Evolutionary conservation across 169 alveolate genomes (phyloP).

Genomic region (Eimeria acervulina): DNA sequence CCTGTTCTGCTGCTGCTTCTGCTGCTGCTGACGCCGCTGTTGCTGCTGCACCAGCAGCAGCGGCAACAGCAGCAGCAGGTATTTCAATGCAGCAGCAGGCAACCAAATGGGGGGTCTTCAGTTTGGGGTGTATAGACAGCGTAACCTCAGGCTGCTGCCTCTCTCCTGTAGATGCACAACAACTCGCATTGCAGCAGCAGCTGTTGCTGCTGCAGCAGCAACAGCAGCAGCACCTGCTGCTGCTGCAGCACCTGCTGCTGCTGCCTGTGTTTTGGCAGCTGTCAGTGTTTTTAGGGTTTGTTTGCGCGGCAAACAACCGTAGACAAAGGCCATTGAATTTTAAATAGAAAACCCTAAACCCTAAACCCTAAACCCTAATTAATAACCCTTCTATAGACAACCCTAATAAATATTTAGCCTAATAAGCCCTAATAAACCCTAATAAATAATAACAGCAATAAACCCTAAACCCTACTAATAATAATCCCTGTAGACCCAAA

Average conservation of each 20-base stretch:
- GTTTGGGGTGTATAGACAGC: no score
- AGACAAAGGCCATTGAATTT: not conserved
- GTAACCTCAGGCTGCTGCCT: no score
- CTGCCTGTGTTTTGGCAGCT: not conserved
- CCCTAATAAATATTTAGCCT: not conserved
- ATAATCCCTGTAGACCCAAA: not conserved
- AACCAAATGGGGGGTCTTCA: no score
- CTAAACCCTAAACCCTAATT: not conserved
- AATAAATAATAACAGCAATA: not conserved
- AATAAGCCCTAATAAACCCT: not conserved
- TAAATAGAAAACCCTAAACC: not conserved
- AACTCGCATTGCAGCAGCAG: not conserved
- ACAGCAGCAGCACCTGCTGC: constrained; percentile 43
- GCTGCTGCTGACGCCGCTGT: not conserved
- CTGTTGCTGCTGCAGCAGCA: constrained; percentile 55
- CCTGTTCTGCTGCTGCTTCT: not conserved
- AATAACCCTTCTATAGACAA: not conserved
- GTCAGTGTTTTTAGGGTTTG: not conserved
- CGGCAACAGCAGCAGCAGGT: no score
- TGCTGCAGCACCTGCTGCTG: not conserved
- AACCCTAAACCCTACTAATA: not conserved
- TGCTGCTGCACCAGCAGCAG: constrained; percentile 56
- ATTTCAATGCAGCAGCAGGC: no score
- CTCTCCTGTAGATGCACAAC: no score
- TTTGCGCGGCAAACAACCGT: not conserved